Evolutionary conservation across 2,329 filamentous ascomycete genomes (phyloP).

Genomic region (Neofusicoccum parvum): DNA sequence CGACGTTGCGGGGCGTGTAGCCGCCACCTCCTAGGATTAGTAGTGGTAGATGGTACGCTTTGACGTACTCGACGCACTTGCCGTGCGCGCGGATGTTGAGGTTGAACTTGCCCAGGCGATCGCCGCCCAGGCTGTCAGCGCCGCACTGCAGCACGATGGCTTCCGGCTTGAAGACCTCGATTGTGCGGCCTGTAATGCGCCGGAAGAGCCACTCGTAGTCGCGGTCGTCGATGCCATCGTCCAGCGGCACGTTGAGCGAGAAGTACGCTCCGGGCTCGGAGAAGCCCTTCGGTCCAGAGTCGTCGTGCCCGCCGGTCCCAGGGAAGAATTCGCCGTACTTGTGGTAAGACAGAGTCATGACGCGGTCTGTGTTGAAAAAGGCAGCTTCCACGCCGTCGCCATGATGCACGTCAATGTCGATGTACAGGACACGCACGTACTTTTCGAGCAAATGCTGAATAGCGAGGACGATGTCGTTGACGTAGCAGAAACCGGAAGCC

Average conservation of each 20-base stretch:
- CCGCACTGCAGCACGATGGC: slow-evolving; percentile 96
- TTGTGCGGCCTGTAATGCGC: slow-evolving; percentile 73
- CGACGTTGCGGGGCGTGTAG: slow-evolving; percentile 95
- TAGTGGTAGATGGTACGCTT: slow-evolving; percentile 76
- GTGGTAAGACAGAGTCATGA: slow-evolving; percentile 94
- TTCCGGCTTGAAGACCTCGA: slow-evolving; percentile 81
- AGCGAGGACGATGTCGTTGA: slow-evolving; percentile 96
- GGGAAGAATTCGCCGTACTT: slow-evolving; percentile 97
- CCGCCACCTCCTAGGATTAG: slow-evolving; percentile 93
- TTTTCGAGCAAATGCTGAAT: slow-evolving; percentile 84
- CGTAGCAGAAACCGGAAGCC: slow-evolving; percentile 96
- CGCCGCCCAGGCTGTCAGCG: slow-evolving; percentile 90
- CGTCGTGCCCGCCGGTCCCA: slow-evolving; percentile 82
- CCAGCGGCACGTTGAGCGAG: slow-evolving; percentile 84
- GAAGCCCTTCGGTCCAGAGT: slow-evolving; percentile 80
- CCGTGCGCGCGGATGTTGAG: slow-evolving; percentile 94
- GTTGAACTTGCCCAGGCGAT: slow-evolving; percentile 93
- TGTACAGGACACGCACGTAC: slow-evolving; percentile 85
- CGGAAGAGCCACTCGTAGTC: slow-evolving; percentile 88
- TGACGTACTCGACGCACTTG: slow-evolving; percentile 86
- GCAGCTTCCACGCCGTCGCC: slow-evolving; percentile 90
- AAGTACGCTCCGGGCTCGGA: slow-evolving; percentile 88
- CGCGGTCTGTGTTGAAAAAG: slow-evolving; percentile 84
- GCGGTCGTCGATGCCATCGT: slow-evolving; percentile 87
- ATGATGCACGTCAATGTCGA: slow-evolving; percentile 92